Evolutionary conservation across 164 flowering plant species (phyloP).

Genomic region (Magnolia changhungtana): DNA sequence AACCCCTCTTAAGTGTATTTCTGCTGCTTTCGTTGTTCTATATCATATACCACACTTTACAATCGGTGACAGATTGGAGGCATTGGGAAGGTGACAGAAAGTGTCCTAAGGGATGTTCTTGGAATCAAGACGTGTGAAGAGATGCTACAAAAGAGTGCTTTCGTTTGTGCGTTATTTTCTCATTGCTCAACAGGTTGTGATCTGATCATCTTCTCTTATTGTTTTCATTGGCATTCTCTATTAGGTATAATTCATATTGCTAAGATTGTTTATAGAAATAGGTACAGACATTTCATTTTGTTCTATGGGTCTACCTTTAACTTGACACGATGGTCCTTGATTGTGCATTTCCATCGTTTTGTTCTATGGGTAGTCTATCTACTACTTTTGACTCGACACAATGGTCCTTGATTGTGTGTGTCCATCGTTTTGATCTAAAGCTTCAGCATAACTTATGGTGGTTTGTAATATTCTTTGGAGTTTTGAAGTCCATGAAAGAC

Average conservation of each 20-base stretch:
- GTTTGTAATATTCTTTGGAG: too few relatives aligned
- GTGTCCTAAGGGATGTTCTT: slow-evolving; percentile 60
- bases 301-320: neutral
- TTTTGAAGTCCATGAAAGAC: neutral
- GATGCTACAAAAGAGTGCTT: slow-evolving; percentile 68
- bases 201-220: slow-evolving; percentile 1
- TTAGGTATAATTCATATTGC: neutral
- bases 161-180: slow-evolving; percentile 85
- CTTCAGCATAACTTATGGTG: too few relatives aligned
- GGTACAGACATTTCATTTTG: neutral
- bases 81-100: slow-evolving; percentile 95
- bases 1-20: too few relatives aligned
- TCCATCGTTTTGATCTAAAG: neutral
- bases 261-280: neutral
- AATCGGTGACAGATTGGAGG: slow-evolving; percentile 71
- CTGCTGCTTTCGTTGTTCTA: neutral
- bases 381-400: neutral
- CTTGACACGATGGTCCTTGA: neutral
- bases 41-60: neutral
- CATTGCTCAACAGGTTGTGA: slow-evolving; percentile 67
- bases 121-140: slow-evolving; percentile 88
- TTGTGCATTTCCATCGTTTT: neutral
- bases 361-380: neutral
- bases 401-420: neutral
- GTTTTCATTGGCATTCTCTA: neutral